Evolutionary conservation across 2,329 filamentous ascomycete species (phyloP), one percentile per base, ranked within the genome.

Genomic region (Cladorrhinum sp.): DNA sequence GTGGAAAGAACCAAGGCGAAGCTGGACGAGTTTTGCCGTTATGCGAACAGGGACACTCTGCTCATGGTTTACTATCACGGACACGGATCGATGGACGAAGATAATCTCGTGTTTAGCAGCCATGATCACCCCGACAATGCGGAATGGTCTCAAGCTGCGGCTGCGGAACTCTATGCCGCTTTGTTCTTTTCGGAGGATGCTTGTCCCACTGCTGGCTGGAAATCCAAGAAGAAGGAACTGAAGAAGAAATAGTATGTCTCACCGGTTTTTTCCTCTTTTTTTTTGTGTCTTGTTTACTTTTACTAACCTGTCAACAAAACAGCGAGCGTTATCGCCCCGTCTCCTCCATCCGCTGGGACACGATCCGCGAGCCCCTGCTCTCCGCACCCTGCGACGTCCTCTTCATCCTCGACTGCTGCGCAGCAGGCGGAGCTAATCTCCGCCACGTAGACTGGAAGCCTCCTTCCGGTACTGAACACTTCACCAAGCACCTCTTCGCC

Each of bases 401-500:
- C 3, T 62, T 69, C 21, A 55, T 69, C 36, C 67, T 69, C 54
- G 68, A 69, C 64, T 69, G 68, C 64, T 69, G 68, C 62, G 67
- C 68, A 3, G 68, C 68, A 12, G 68, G 68, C 55, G 67, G 64
- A 50, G 68, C 67, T 46, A 65, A 61, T 54, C 64, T 69, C 6
- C 53, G 59, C 9, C 64, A 65, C 52, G 36, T 65, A 62, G 57
- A 66, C 63, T 68, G 65, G 65, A 63, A 65, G 36, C 63, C 66
- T 4, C 61, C 60, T 10, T 57, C 62, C 2, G 53, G 55, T n/a
- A 57, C 64, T 24, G 26, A 28, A 28, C 63, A 65, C 52, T 69
- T 66, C 64, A 68, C 68, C 62, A 69, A 69, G 55, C 68, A 69
- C 58, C 65, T 69, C 1, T 68, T 68, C 9, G 68, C 68, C 9